A percentile compares a stretch with the other conserved stretches of the same genome.
Evolutionary conservation across 1,284 basidiomycete genomes (phyloP).

Genomic region (Irpex rosettiformis): DNA sequence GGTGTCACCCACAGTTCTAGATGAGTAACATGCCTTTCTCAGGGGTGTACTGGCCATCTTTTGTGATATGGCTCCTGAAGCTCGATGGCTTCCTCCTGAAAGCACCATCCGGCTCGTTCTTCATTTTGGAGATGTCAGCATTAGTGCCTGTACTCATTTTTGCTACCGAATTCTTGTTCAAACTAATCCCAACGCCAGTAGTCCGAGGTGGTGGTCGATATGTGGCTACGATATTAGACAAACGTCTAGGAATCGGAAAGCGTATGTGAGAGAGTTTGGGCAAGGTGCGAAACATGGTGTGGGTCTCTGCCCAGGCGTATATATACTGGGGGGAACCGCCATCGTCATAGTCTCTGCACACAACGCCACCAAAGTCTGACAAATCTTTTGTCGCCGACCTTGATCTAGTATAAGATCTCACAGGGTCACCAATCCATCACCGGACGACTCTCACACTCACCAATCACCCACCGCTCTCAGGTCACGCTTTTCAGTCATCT

Average conservation of each 20-base stretch:
- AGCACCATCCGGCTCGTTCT: constrained; percentile 64
- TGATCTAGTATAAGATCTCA: neutral
- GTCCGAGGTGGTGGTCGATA: too few relatives aligned
- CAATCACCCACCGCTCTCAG: neutral
- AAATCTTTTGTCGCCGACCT: neutral
- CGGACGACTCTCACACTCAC: neutral
- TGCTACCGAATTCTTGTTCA: neutral
- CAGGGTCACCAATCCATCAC: neutral
- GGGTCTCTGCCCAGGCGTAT: neutral
- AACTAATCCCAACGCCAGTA: too few relatives aligned
- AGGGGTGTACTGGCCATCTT: constrained; percentile 74
- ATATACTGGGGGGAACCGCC: too few relatives aligned
- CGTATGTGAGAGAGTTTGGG: neutral
- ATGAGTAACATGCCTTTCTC: constrained; percentile 63
- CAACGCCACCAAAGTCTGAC: neutral
- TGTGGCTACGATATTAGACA: too few relatives aligned
- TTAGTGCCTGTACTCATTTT: constrained; percentile 10
- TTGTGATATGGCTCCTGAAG: constrained; percentile 75
- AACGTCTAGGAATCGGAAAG: neutral
- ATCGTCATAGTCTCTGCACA: too few relatives aligned
- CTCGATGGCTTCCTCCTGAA: constrained; percentile 76
- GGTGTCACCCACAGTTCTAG: neutral
- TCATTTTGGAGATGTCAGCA: constrained; percentile 66
- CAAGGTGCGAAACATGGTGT: neutral
- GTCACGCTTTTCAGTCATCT: neutral